phyloP scores from a whole-genome alignment of 2,329 filamentous ascomycete species.

The Botrytis fragariae region DNA sequence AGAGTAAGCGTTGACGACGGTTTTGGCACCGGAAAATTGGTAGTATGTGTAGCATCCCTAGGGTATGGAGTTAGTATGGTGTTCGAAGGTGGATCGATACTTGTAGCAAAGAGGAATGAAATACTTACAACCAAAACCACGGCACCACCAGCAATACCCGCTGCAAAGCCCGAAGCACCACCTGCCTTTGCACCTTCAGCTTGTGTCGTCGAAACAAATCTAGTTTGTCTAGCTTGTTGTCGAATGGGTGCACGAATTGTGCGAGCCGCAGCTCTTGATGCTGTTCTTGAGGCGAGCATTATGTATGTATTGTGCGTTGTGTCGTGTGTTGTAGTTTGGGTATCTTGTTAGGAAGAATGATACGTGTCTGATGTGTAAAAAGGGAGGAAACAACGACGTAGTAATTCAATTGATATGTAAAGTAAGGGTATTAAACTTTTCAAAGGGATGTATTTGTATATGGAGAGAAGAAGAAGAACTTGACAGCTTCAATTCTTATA shows the following conservation, averaged over 20 bases:
- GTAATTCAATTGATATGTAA: background rate
- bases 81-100: background rate
- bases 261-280: slow-evolving; percentile 28
- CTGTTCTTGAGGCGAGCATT: slow-evolving; percentile 31
- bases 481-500: background rate
- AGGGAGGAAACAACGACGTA: background rate
- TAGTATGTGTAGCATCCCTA: slow-evolving; percentile 52
- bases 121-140: slow-evolving; percentile 43
- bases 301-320: background rate
- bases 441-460: background rate
- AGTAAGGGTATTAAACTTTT: background rate
- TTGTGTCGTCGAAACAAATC: slow-evolving; percentile 29
- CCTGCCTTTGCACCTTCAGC: slow-evolving; percentile 29
- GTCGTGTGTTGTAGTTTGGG: background rate
- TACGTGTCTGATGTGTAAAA: background rate
- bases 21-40: slow-evolving; percentile 46
- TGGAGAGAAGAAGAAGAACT: background rate
- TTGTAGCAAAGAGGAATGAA: background rate
- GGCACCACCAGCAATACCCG: slow-evolving; percentile 49
- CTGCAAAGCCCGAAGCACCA: slow-evolving; percentile 44
- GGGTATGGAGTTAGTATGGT: background rate
- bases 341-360: background rate
- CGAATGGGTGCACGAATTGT: slow-evolving; percentile 24
- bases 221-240: slow-evolving; percentile 34
- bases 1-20: slow-evolving; percentile 48